Evolutionary conservation across 1,139 yeast genomes (phyloP).

Genomic region (Scheffersomyces quercinus): DNA sequence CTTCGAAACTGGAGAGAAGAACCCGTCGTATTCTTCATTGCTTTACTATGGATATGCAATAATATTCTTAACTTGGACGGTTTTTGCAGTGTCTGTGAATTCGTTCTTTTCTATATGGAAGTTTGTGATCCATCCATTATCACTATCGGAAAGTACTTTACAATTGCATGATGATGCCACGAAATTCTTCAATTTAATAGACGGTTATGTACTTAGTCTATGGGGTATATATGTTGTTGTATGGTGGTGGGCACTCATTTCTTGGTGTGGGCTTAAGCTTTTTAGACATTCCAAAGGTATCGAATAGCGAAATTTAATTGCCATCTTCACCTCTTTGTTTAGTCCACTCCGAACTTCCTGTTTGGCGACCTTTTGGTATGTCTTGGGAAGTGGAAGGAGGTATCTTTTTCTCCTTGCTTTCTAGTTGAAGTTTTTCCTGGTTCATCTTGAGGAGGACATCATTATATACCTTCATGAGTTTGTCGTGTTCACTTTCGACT

Average conservation of each 20-base stretch:
- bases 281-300: slow-evolving; percentile 73
- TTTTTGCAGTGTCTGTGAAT: slow-evolving; percentile 44
- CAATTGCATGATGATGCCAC: slow-evolving; percentile 15
- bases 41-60: slow-evolving; percentile 33
- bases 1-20: no score
- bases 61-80: slow-evolving; percentile 37
- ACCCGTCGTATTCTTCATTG: no score
- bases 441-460: slow-evolving; percentile 8
- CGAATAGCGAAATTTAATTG: slow-evolving; percentile 12
- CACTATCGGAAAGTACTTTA: slow-evolving; percentile 10
- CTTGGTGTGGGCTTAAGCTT: slow-evolving; percentile 78
- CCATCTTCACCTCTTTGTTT: slow-evolving; percentile 77
- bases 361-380: slow-evolving; percentile 57
- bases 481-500: not conserved
- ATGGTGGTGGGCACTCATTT: slow-evolving; percentile 76
- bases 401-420: slow-evolving; percentile 3
- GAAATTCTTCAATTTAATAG: slow-evolving; percentile 22
- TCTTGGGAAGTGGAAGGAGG: slow-evolving; percentile 6
- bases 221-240: slow-evolving; percentile 59
- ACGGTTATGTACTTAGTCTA: slow-evolving; percentile 51
- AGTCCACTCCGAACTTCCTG: slow-evolving; percentile 80
- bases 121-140: slow-evolving; percentile 37
- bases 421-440: slow-evolving; percentile 5
- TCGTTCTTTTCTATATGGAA: slow-evolving; percentile 47
- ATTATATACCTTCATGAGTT: slow-evolving; percentile 5